Percentiles rank a stretch among this genome's conserved stretches.
Evolutionary conservation across 2,329 filamentous ascomycete species (phyloP).

Genomic region (Fusarium anthophilum): DNA sequence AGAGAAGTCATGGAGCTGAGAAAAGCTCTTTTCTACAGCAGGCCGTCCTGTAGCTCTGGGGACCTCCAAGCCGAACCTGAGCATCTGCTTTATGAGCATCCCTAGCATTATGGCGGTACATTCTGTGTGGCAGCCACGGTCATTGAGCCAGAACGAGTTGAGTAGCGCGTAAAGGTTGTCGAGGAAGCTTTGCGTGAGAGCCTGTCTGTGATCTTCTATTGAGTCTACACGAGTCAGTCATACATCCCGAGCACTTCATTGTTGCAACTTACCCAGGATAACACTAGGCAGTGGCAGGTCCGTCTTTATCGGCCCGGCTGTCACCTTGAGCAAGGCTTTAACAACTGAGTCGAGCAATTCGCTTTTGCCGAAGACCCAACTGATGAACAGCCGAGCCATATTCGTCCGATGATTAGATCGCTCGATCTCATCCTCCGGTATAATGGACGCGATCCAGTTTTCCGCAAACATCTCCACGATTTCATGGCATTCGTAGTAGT

Average conservation of each 20-base stretch:
- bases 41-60: no score
- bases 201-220: accelerated
- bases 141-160: neutral
- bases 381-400: neutral
- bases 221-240: accelerated
- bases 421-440: neutral
- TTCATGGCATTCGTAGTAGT: slow-evolving; percentile 42
- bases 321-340: no score
- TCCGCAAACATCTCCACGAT: neutral
- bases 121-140: accelerated
- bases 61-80: neutral
- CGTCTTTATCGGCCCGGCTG: accelerated
- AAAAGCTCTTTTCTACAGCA: no score
- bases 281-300: accelerated
- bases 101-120: neutral
- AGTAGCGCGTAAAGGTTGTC: neutral
- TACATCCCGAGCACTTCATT: accelerated
- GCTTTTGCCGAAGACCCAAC: accelerated
- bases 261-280: neutral
- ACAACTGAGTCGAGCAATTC: neutral
- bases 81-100: neutral
- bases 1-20: no score
- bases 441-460: accelerated
- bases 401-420: accelerated
- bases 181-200: accelerated